Base-by-base conservation (phyloP, 768 basidiomycete species). In the Pisolithus tinctorius region DNA sequence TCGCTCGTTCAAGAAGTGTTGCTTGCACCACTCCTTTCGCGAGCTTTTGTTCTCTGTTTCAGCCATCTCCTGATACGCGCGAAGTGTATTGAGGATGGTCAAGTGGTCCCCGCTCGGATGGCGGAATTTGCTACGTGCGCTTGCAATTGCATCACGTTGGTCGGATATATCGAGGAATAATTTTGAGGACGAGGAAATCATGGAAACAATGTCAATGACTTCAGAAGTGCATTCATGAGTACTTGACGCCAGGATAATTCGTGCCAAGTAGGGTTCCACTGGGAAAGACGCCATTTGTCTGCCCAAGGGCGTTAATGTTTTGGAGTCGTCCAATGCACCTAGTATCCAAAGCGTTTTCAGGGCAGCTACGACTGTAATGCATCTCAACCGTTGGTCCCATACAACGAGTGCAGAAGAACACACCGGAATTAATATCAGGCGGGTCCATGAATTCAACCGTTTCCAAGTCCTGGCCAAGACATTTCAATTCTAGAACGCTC, bases 51-150 rank as follows among this genome's bases (percentile, higher is more conserved):
- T 70, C 51, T 77, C 80, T 26, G 63, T 69, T 7, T 61, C 62
- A 4, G 74, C 69, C n/a, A 88, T 72, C 37, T 91, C 88, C 52
- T 84, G 78, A 64, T 90, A 97, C 17, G 89, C 81, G 9, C 81
- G 77, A 25, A 94, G 72, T n/a, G 84, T 84, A 58, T 94, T 94
- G 55, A 97, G 77, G 49, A 88, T 77, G 20, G 90, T 94, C 56
- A 94, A 72, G 67, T 99, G 96, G 67, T 99, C 96, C 5, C 96
- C 95, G 30, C 83, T 78, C 0, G 83, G 71, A 68, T 94, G 89
- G 6, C 81, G 73, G 64, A 98, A 97, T 66, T 88, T 88, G 38
- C 73, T 69, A 4, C 91, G 79, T 2, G 83, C 83, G 47, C 84
- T 84, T 1, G 78, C 70, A 4, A 86, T 84, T 8, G 73, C 74